Evolutionary conservation across 805 yeast genomes (phyloP), one percentile per base, ranked within the genome.

Genomic region (Yarrowia sp.): DNA sequence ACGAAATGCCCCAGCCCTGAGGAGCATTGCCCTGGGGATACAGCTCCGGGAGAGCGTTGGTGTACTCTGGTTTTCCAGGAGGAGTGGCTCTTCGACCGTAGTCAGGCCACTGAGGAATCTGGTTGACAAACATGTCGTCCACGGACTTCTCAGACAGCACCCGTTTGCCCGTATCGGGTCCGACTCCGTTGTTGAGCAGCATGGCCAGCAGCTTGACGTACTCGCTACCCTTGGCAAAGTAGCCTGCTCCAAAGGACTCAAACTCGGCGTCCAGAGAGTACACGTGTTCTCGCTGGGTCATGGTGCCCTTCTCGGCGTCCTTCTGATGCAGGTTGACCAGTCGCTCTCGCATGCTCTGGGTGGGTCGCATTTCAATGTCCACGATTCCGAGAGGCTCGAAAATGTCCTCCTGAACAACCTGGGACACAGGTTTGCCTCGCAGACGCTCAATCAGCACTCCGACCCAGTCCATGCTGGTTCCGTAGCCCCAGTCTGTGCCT

Each of bases 121-220:
- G 80, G 68, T 79, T 78, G 55, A 70, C 55, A 22, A 78, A 72
- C 4, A 81, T 79, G 73, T 74, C 50, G 70, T 75, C 78, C 10
- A 78, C 72, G 14, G 83, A 74, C 15, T 79, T 76, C 9, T 72
- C 71, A 36, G 72, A 65, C 52, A 82, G 73, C 26, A 82, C 76
- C 35, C 70, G 72, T 0, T 52, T 69, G 2, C 84, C 83, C 0
- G 76, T 78, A 2, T 58, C 53, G 32, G 81, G 78, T 1, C 81
- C 80, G n/a, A 72, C 70, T 9, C 85, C 85, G 52, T 77, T 76
- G 70, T 82, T 82, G 52, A 83, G 75, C 71, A 82, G 75, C n/a
- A 79, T 74, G 11, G 83, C 75, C 35, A 83, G 70, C 58, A 82
- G 76, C 70, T 77, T 78, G 67, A 78, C 75, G 70, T 79, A 82